phyloP scores from a whole-genome alignment of 1,284 basidiomycete genomes.

The Ganoderma sinense region DNA sequence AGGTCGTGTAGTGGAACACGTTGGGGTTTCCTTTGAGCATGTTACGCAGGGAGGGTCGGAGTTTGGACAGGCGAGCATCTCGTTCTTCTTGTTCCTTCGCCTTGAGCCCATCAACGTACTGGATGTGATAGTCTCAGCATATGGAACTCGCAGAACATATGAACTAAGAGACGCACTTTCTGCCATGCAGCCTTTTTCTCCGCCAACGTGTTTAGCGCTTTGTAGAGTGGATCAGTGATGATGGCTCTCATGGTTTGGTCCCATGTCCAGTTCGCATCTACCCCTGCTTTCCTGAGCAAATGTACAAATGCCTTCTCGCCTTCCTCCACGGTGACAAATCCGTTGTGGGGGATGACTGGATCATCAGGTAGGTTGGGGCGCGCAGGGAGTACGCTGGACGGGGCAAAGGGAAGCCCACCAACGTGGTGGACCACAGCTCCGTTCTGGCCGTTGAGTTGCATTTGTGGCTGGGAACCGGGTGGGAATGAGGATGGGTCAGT shows the following conservation, averaged over 20 bases:
- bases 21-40: conserved; percentile 86
- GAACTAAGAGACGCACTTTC: conserved; percentile 62
- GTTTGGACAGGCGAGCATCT: conserved; percentile 80
- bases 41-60: conserved; percentile 84
- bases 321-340: conserved; percentile 86
- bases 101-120: conserved; percentile 77
- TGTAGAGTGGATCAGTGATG: conserved; percentile 98
- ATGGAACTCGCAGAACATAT: conserved; percentile 18
- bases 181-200: conserved; percentile 96
- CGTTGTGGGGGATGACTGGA: conserved; percentile 86
- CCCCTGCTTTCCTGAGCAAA: conserved; percentile 86
- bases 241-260: conserved; percentile 97
- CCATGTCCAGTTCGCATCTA: conserved; percentile 96
- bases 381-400: conserved; percentile 69
- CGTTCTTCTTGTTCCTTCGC: conserved; percentile 81
- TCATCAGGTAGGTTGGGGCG: conserved; percentile 85
- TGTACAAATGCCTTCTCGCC: conserved; percentile 95
- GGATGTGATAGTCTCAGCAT: not conserved
- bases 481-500: conserved; percentile 44
- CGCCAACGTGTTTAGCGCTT: conserved; percentile 90
- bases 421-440: conserved; percentile 57
- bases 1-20: conserved; percentile 90
- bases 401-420: conserved; percentile 62
- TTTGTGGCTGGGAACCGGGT: conserved; percentile 39
- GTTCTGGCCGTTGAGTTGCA: conserved; percentile 54